Evolutionary conservation across 2,329 filamentous ascomycete species (phyloP).

Genomic region (Hymenoscyphus linearis): DNA sequence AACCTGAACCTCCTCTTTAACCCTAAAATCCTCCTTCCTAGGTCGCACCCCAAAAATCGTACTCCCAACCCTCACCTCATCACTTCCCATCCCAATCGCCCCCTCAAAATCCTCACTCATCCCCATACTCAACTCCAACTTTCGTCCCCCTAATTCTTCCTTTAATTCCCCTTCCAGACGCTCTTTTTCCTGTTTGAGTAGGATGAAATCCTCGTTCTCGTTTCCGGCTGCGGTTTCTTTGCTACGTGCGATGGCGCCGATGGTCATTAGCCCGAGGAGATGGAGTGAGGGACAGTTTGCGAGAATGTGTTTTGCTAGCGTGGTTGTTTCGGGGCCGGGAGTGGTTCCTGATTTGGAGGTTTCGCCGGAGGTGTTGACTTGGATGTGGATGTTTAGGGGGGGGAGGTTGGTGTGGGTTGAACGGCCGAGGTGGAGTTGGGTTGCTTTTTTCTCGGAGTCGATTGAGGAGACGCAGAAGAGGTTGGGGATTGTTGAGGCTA

Average conservation of each 20-base stretch:
- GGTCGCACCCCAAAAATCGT: conserved; percentile 88
- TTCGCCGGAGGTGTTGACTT: conserved; percentile 94
- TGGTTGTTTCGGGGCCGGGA: conserved; percentile 56
- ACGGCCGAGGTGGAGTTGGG: conserved; percentile 72
- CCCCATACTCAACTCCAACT: conserved; percentile 90
- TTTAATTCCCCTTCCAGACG: conserved; percentile 59
- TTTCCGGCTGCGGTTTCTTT: conserved; percentile 64
- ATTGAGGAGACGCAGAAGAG: conserved; percentile 90
- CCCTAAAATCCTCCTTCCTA: conserved; percentile 24
- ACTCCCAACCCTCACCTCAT: conserved; percentile 86
- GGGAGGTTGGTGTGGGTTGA: conserved; percentile 30
- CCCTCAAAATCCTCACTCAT: conserved; percentile 97
- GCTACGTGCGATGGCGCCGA: conserved; percentile 87
- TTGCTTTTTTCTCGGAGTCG: conserved; percentile 82
- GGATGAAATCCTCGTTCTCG: conserved; percentile 88
- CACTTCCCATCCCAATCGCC: conserved; percentile 76
- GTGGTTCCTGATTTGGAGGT: conserved; percentile 75
- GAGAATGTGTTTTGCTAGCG: conserved; percentile 64
- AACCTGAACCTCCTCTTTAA: conserved; percentile 17
- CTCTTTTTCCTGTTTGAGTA: conserved; percentile 65
- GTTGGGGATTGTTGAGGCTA: conserved; percentile 78
- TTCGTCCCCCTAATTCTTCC: conserved; percentile 50
- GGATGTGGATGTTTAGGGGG: conserved; percentile 64
- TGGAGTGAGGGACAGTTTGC: conserved; percentile 67
- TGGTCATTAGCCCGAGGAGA: conserved; percentile 89